Evolutionary conservation across 257 asterid genomes (phyloP).

Genomic region (Haberlea rhodopensis): DNA sequence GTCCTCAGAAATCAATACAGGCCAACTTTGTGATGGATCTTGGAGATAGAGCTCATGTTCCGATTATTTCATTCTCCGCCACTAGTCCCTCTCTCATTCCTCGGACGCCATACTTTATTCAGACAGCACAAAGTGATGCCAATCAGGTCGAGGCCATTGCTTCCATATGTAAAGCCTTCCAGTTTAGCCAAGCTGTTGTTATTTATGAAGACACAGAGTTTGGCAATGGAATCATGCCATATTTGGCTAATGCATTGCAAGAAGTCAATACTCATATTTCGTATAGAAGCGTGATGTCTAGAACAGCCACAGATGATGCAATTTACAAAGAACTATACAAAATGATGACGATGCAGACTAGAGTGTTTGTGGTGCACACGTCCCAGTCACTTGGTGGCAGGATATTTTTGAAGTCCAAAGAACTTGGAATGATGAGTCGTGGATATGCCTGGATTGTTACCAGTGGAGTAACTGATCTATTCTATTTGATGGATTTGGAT

Average conservation of each 20-base stretch:
- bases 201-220: conserved; percentile 43
- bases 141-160: conserved; percentile 48
- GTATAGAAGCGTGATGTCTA: conserved; percentile 38
- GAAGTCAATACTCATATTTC: conserved; percentile 34
- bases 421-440: conserved; percentile 33
- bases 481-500: conserved; percentile 15
- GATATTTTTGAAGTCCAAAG: conserved; percentile 28
- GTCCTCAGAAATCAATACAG: conserved; percentile 44
- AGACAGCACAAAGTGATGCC: conserved; percentile 41
- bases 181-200: conserved; percentile 42
- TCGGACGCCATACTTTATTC: conserved; percentile 33
- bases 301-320: conserved; percentile 36
- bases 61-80: conserved; percentile 48
- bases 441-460: conserved; percentile 42
- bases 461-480: conserved; percentile 24
- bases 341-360: conserved; percentile 38
- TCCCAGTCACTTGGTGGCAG: conserved; percentile 20
- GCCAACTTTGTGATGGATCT: conserved; percentile 40
- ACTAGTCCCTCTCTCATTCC: conserved; percentile 40
- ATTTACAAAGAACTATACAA: conserved; percentile 34
- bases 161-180: conserved; percentile 35
- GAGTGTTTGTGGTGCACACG: conserved; percentile 38
- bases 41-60: conserved; percentile 40
- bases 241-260: conserved; percentile 40
- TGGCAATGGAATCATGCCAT: conserved; percentile 46